Evolutionary conservation across 2,329 filamentous ascomycete genomes (phyloP).

Genomic region (Aspergillus sp.): DNA sequence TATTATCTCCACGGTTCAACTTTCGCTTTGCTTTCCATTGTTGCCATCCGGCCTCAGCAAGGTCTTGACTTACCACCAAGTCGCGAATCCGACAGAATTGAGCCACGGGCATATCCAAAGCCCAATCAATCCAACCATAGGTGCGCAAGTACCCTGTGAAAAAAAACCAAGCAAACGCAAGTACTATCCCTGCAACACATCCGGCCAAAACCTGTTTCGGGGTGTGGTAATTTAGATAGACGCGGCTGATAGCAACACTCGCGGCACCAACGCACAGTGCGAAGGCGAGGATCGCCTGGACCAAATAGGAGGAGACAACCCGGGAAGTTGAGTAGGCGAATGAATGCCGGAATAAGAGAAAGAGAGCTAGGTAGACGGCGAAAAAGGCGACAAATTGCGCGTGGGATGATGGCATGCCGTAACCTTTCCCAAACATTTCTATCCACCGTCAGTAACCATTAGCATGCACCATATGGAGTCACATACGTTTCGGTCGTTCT

Average conservation of each 20-base stretch:
- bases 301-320: constrained; percentile 34
- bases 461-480: neutral
- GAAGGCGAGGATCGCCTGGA: constrained; percentile 54
- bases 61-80: constrained; percentile 77
- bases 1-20: constrained; percentile 21
- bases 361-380: constrained; percentile 73
- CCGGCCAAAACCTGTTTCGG: constrained; percentile 80
- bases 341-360: constrained; percentile 73
- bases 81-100: constrained; percentile 70
- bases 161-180: constrained; percentile 72
- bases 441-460: constrained; percentile 1
- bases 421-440: constrained; percentile 80
- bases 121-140: constrained; percentile 65
- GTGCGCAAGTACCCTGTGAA: constrained; percentile 61
- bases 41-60: constrained; percentile 89
- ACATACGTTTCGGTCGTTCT: constrained; percentile 71
- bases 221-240: constrained; percentile 93
- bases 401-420: constrained; percentile 95
- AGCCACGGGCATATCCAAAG: constrained; percentile 58
- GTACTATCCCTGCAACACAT: constrained; percentile 60
- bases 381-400: constrained; percentile 94
- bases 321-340: constrained; percentile 45
- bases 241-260: constrained; percentile 70
- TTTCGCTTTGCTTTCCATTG: constrained; percentile 63
- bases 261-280: constrained; percentile 56